Evolutionary conservation across 768 basidiomycete genomes (phyloP).

Genomic region (Amanita exitialis): DNA sequence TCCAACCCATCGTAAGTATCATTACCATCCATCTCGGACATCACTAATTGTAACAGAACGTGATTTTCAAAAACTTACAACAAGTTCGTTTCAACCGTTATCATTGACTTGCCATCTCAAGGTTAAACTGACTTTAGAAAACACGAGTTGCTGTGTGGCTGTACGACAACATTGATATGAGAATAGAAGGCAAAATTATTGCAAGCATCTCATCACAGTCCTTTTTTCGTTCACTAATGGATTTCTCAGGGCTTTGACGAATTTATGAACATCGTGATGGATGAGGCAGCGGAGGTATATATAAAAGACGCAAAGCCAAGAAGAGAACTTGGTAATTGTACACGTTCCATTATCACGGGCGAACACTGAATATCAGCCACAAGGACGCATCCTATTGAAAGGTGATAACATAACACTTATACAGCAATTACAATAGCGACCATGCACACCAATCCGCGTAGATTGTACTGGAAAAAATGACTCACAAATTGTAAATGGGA

Average conservation of each 20-base stretch:
- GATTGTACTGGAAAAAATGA: neutral
- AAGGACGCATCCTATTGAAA: constrained; percentile 92
- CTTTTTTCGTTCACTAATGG: constrained; percentile 7
- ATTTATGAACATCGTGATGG: constrained; percentile 97
- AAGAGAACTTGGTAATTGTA: constrained; percentile 63
- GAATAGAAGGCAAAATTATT: constrained; percentile 92
- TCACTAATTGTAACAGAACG: constrained; percentile 46
- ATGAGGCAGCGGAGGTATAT: constrained; percentile 88
- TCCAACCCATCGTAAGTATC: constrained; percentile 90
- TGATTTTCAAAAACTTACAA: constrained; percentile 97
- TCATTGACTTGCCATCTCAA: constrained; percentile 2
- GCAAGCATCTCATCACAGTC: constrained; percentile 41
- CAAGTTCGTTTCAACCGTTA: constrained; percentile 34
- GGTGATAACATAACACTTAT: constrained; percentile 99
- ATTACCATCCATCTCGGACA: constrained; percentile 2
- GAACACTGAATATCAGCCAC: constrained; percentile 2
- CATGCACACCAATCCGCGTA: neutral
- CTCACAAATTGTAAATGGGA: constrained; percentile 78
- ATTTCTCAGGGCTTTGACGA: constrained; percentile 86
- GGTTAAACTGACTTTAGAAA: constrained; percentile 37
- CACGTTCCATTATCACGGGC: constrained; percentile 4
- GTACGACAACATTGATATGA: constrained; percentile 94
- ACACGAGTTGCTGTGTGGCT: constrained; percentile 88
- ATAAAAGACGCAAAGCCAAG: constrained; percentile 84
- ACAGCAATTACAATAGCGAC: constrained; percentile 38